Conservation (phyloP, 2,329 filamentous ascomycete genomes). For the Rhexocercosporidium sp. region DNA sequence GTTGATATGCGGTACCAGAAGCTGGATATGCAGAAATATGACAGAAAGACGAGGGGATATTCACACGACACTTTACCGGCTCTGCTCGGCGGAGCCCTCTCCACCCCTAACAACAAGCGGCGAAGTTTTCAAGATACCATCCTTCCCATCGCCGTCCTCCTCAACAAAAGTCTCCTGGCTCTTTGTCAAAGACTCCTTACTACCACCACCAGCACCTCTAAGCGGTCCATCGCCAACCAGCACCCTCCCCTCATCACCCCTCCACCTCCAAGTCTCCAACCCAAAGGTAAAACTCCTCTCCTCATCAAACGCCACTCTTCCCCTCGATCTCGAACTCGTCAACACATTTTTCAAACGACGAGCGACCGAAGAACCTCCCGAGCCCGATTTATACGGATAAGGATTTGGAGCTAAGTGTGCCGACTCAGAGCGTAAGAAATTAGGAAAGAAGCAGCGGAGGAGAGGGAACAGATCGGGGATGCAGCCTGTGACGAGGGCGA, state of each 20-base stretch:
- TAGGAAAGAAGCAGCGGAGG: constrained; percentile 15
- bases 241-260: constrained; percentile 5
- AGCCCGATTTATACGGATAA: constrained; percentile 6
- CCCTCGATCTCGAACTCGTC: neutral
- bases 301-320: constrained; percentile 2
- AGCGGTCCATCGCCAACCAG: neutral
- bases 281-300: constrained; percentile 2
- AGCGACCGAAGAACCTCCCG: neutral
- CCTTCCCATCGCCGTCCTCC: neutral
- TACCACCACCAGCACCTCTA: neutral
- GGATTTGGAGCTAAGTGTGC: constrained; percentile 11
- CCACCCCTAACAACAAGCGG: constrained; percentile 8
- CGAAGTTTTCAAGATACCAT: constrained; percentile 16
- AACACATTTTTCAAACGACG: constrained; percentile 5
- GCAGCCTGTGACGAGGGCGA: constrained; percentile 29
- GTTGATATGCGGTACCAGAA: neutral
- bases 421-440: constrained; percentile 14
- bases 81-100: neutral
- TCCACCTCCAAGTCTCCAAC: constrained; percentile 19
- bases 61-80: constrained; percentile 18
- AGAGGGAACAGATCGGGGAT: constrained; percentile 26
- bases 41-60: no score
- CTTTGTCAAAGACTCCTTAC: neutral
- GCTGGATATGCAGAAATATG: no score
- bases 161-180: constrained; percentile 14